phyloP scores from a whole-genome alignment of 768 basidiomycete species.

The Boletus pseudopeckii region DNA sequence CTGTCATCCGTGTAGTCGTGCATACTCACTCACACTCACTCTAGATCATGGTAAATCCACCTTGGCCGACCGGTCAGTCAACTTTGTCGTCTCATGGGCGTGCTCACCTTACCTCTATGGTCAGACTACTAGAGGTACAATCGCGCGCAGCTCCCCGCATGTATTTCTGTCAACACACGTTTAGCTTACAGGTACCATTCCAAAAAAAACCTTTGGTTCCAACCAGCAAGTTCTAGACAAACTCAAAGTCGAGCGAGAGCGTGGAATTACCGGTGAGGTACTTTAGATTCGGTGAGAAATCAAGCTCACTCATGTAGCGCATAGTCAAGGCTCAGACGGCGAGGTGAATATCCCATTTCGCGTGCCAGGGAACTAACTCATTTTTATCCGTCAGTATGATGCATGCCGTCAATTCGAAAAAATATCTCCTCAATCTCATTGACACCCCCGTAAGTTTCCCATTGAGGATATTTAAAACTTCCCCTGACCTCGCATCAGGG shows the following conservation, averaged over 20 bases:
- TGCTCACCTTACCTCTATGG: conserved; percentile 1
- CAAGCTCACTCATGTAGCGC: conserved; percentile 1
- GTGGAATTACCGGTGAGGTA: conserved; percentile 83
- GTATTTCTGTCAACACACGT: conserved; percentile 14
- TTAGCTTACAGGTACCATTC: conserved; percentile 86
- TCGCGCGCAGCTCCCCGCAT: background rate
- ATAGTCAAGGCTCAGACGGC: conserved; percentile 95
- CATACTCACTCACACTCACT: conserved; percentile 1
- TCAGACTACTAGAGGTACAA: conserved; percentile 72
- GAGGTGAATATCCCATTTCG: conserved; percentile 44
- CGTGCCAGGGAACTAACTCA: background rate
- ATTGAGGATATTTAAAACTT: background rate
- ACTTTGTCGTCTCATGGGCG: background rate
- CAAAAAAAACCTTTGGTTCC: conserved; percentile 55
- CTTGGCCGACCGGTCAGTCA: conserved; percentile 73
- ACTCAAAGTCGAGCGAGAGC: conserved; percentile 93
- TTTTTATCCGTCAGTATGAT: conserved; percentile 62
- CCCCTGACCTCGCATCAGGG: conserved; percentile 46
- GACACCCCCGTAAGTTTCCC: conserved; percentile 76
- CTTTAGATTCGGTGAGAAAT: background rate
- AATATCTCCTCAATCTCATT: conserved; percentile 86
- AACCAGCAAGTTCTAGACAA: conserved; percentile 90
- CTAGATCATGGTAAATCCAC: conserved; percentile 97
- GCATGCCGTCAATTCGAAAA: conserved; percentile 49
- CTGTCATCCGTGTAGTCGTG: background rate